Percentiles rank a stretch among this genome's conserved stretches.
phyloP scores from a whole-genome alignment of 2,329 filamentous ascomycete genomes.

The Fusarium liriodendri region DNA sequence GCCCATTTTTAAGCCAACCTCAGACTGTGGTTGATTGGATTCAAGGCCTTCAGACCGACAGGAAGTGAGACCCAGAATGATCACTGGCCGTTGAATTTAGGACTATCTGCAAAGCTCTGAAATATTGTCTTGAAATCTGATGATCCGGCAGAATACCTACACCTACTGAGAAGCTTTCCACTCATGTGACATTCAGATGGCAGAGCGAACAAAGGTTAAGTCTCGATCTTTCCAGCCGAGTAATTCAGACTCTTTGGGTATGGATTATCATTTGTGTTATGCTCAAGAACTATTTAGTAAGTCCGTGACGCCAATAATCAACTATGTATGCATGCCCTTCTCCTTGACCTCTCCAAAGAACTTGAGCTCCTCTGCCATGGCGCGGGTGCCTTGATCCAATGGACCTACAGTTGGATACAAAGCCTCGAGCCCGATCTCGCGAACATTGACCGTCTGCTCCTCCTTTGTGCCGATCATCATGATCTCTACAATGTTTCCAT shows the following conservation, averaged over 20 bases:
- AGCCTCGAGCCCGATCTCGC: neutral
- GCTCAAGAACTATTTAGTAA: neutral
- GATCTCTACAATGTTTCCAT: slow-evolving; percentile 15
- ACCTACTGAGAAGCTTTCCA: neutral
- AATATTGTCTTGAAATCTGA: neutral
- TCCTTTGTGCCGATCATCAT: slow-evolving; percentile 6
- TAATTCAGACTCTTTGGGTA: neutral
- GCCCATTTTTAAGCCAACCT: neutral
- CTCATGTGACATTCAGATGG: neutral
- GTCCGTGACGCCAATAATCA: too few species aligned
- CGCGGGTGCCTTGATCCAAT: neutral
- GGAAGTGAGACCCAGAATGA: neutral
- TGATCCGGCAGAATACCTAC: neutral
- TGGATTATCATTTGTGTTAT: neutral
- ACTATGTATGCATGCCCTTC: slow-evolving; percentile 5
- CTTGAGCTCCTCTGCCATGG: slow-evolving; percentile 4
- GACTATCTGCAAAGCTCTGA: neutral
- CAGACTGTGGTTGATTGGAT: neutral
- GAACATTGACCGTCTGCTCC: neutral
- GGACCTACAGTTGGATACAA: neutral
- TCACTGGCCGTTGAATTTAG: neutral
- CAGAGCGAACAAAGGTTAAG: neutral
- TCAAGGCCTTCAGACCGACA: neutral
- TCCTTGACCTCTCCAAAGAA: slow-evolving; percentile 4
- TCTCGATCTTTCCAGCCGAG: too few species aligned